These are phyloP conservation scores for Arachnomyces sp. DNA, from an alignment of 2,329 filamentous ascomycete genomes.

Conservation along the genomic window DNA sequence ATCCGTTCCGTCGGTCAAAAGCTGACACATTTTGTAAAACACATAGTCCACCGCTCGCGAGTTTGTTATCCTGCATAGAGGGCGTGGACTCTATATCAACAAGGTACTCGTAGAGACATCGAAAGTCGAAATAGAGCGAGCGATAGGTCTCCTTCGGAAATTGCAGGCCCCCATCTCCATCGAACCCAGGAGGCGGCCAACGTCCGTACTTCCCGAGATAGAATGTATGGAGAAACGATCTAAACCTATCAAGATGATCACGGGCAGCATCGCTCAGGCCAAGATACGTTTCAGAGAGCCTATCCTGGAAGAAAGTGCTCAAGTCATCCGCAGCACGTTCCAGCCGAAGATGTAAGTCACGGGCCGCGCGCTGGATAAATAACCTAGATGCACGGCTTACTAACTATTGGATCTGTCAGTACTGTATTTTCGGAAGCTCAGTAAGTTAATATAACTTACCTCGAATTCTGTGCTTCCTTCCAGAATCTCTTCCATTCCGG, in stretches of 20 bases:
- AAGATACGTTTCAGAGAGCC: constrained; percentile 59
- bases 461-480: constrained; percentile 52
- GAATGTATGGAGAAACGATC: constrained; percentile 58
- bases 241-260: constrained; percentile 65
- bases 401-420: constrained; percentile 16
- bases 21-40: constrained; percentile 59
- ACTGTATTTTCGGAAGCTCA: not conserved
- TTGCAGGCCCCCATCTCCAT: too few relatives aligned
- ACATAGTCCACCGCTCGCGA: constrained; percentile 60
- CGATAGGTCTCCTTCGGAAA: constrained; percentile 14
- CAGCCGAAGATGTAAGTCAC: constrained; percentile 60
- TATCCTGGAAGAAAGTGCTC: constrained; percentile 61
- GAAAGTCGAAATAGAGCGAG: constrained; percentile 62
- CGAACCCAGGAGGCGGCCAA: constrained; percentile 58
- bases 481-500: constrained; percentile 64
- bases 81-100: constrained; percentile 54
- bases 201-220: constrained; percentile 63
- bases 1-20: constrained; percentile 58
- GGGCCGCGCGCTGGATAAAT: constrained; percentile 55
- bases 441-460: constrained; percentile 36
- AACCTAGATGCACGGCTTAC: constrained; percentile 50
- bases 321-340: constrained; percentile 52
- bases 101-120: constrained; percentile 62
- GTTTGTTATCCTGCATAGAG: constrained; percentile 44
- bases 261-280: constrained; percentile 55